phyloP scores from a whole-genome alignment of 177 flowering plant species.

The Vitis hybrid region DNA sequence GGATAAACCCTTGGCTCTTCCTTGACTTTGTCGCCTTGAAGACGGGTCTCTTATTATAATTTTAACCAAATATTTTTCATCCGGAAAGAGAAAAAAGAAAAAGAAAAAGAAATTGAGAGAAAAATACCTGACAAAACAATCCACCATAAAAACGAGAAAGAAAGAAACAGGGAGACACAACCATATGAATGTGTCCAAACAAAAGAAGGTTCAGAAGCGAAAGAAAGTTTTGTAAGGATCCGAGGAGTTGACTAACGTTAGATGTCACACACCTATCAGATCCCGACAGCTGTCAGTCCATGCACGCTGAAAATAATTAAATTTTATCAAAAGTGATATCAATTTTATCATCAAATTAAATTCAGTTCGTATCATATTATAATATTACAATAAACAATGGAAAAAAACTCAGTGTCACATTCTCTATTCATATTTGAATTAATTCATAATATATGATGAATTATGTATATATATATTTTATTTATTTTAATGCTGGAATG shows the following conservation, averaged over 20 bases:
- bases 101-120: not conserved
- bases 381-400: no score
- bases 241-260: constrained; percentile 38
- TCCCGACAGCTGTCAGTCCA: constrained; percentile 4
- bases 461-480: no score
- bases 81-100: not conserved
- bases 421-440: not conserved
- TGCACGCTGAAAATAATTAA: not conserved
- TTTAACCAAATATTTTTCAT: not conserved
- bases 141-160: not conserved
- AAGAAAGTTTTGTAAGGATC: constrained; percentile 22
- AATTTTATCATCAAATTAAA: no score
- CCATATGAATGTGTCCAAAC: constrained; percentile 3
- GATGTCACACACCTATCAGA: constrained; percentile 1
- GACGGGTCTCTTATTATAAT: no score
- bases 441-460: no score
- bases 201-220: constrained; percentile 1
- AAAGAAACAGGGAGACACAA: constrained; percentile 10
- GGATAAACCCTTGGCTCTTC: no score
- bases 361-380: no score
- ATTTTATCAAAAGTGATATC: no score
- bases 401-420: no score
- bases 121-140: not conserved
- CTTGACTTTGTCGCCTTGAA: no score
- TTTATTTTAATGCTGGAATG: not conserved